A percentile compares a stretch with the other conserved stretches of the same genome.
phyloP scores from a whole-genome alignment of 2,329 filamentous ascomycete species.

The Camillea tinctor region DNA sequence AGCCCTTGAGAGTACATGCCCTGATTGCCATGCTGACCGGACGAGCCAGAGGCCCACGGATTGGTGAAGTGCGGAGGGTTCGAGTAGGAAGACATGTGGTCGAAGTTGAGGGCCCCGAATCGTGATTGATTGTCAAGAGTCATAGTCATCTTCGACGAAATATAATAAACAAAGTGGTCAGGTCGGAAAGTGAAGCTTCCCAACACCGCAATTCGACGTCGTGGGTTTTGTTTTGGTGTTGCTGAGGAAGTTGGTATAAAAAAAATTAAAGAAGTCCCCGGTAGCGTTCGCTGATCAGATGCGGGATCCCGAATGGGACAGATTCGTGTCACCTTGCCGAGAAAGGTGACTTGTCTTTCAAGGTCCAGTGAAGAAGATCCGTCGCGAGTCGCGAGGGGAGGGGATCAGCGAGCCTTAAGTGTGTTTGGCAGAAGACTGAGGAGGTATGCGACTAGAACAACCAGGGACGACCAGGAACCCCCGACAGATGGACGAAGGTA shows the following conservation, averaged over 20 bases:
- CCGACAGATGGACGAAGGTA: constrained; percentile 34
- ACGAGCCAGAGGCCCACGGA: constrained; percentile 71
- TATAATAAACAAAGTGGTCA: constrained; percentile 18
- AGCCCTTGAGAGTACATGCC: constrained; percentile 63
- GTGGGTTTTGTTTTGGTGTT: constrained; percentile 15
- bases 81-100: constrained; percentile 69
- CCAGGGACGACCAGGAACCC: constrained; percentile 19
- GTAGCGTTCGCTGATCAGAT: constrained; percentile 51
- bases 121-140: constrained; percentile 87
- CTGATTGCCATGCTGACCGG: constrained; percentile 53
- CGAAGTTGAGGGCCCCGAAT: constrained; percentile 77
- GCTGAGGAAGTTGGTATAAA: constrained; percentile 13
- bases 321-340: constrained; percentile 41
- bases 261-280: constrained; percentile 20
- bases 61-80: constrained; percentile 81
- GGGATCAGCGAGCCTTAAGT: constrained; percentile 64
- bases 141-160: constrained; percentile 76
- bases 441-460: constrained; percentile 36
- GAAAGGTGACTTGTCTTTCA: constrained; percentile 33
- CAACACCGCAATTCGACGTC: constrained; percentile 16
- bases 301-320: constrained; percentile 46
- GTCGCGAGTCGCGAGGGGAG: constrained; percentile 39
- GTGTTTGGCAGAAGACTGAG: constrained; percentile 41
- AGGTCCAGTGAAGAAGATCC: constrained; percentile 36
- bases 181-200: constrained; percentile 27